Base-by-base conservation (phyloP, 2,329 filamentous ascomycete genomes). In the Tolypocladium paradoxum region DNA sequence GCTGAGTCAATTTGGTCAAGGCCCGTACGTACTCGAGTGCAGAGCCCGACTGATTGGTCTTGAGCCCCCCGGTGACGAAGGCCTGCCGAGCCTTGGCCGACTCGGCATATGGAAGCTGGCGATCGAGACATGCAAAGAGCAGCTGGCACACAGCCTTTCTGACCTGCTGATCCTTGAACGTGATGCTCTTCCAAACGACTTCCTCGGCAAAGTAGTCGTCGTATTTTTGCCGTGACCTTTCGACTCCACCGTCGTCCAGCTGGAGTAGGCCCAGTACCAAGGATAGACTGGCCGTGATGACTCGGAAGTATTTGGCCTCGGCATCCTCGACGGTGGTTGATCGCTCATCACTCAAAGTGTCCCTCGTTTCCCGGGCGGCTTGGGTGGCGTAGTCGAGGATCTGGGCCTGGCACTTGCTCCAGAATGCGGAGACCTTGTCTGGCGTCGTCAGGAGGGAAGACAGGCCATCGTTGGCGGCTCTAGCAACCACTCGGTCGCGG, bases 321-420 rank as follows among this genome's bases (percentile, higher is more conserved):
- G 90, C 84, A 65, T 99, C 93, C 60, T 97, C 92, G 9, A 81
- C 72, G 55, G 83, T 93, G 4, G 90, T 88, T 1, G 84, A 89
- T 27, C 92, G 81, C 69, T 95, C 88, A 65, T 99, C 93, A 65
- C 91, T 97, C 36, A 99, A 74, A 0, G 89, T 95, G 36, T 85
- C 78, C 3, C 85, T 70, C 0, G 87, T 92, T 68, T 99, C 93
- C 52, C 85, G 81, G 43, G 93, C 80, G 6, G 90, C 89, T 62
- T 89, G 83, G 53, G 80, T 81, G 54, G 90, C 89, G 68, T 90
- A 96, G 49, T 90, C 83, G 54, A 97, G 73, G 43, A 96, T 90
- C 33, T 87, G 81, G 7, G 76, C 72, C 65, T 95, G 90, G 63
- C 91, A 96, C 51, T 85, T 83, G 65, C 80, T 88, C 79, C 89